Evolutionary conservation across 306 rosid genomes (phyloP).

Genomic region (Castanea sativa): DNA sequence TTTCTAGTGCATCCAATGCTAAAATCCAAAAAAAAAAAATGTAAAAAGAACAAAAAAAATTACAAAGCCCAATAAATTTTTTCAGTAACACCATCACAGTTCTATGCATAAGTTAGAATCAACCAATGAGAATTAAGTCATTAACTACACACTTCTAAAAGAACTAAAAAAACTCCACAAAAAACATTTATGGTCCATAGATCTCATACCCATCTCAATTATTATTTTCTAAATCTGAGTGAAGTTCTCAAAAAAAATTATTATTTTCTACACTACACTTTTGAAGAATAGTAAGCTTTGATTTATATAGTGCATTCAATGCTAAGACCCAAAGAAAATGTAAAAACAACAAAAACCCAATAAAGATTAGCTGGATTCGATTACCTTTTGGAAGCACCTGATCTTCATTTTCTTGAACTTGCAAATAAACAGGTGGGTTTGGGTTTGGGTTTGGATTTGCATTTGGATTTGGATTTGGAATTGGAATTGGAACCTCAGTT

Average conservation of each 20-base stretch:
- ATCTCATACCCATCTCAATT: no score
- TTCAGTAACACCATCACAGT: neutral
- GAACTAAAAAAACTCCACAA: no score
- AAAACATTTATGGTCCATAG: no score
- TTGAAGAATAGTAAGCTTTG: neutral
- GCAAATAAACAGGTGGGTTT: neutral
- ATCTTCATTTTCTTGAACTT: conserved; percentile 16
- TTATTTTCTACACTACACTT: neutral
- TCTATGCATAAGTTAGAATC: neutral
- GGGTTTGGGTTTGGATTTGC: neutral
- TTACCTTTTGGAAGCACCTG: conserved; percentile 38
- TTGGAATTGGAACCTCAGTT: conserved; percentile 9
- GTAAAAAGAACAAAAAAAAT: neutral
- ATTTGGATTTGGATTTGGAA: neutral
- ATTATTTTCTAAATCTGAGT: no score
- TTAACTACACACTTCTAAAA: no score
- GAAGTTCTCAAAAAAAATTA: no score
- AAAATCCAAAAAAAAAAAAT: neutral
- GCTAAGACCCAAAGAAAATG: neutral
- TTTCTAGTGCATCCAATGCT: neutral
- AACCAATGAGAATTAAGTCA: no score
- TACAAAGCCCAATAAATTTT: neutral
- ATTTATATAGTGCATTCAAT: neutral
- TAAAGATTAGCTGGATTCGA: neutral
- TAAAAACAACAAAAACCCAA: neutral